phyloP scores from a whole-genome alignment of 352 stramenopile species.

The Thraustochytrium sp. region DNA sequence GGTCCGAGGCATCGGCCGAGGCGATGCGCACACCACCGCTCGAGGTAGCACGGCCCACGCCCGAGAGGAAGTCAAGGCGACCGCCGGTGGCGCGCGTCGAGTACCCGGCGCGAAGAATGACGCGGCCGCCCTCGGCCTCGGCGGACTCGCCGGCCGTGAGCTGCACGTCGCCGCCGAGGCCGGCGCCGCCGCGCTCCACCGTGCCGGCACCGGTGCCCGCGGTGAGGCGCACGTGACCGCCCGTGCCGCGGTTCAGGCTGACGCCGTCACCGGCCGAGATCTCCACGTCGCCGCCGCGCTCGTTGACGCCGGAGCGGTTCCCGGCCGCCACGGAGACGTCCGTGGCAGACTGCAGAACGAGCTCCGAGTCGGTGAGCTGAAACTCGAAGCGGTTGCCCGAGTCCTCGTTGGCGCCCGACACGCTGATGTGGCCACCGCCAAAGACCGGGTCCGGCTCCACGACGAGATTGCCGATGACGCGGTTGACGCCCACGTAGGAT shows the following conservation, averaged over 20 bases:
- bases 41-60: slow-evolving; percentile 50
- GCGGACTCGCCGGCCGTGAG: slow-evolving; percentile 59
- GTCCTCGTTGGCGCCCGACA: slow-evolving; percentile 33
- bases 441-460: slow-evolving; percentile 59
- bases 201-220: slow-evolving; percentile 64
- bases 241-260: slow-evolving; percentile 67
- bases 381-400: slow-evolving; percentile 50
- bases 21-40: slow-evolving; percentile 60
- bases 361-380: slow-evolving; percentile 50
- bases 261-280: slow-evolving; percentile 64
- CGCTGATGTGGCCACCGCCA: slow-evolving; percentile 55
- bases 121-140: slow-evolving; percentile 52
- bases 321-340: slow-evolving; percentile 46
- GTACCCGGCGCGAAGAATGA: slow-evolving; percentile 56
- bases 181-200: slow-evolving; percentile 65
- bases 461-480: slow-evolving; percentile 59
- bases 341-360: slow-evolving; percentile 50
- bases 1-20: slow-evolving; percentile 40
- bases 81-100: slow-evolving; percentile 47
- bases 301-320: slow-evolving; percentile 54
- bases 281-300: slow-evolving; percentile 56
- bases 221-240: slow-evolving; percentile 65
- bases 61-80: slow-evolving; percentile 45
- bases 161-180: slow-evolving; percentile 64
- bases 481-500: slow-evolving; percentile 58